These are phyloP conservation scores for Ophiocordyceps sinensis DNA, from an alignment of 2,329 filamentous ascomycete species.

Conservation along the genomic window DNA sequence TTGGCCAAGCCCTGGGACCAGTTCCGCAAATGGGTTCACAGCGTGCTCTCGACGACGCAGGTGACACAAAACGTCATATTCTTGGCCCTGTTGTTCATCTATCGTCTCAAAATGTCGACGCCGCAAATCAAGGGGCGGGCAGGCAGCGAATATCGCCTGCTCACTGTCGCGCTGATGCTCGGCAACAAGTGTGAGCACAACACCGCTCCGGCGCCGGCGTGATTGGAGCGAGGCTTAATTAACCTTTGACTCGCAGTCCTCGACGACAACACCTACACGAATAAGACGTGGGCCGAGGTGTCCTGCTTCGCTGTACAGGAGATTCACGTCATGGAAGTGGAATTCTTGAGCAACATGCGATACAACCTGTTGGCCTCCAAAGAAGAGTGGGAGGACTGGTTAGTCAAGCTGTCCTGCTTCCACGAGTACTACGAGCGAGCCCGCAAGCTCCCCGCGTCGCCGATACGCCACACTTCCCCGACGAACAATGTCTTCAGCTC, in stretches of 20 bases:
- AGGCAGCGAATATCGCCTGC: slow-evolving; percentile 82
- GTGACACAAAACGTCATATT: slow-evolving; percentile 93
- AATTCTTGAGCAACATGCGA: slow-evolving; percentile 96
- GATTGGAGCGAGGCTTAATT: slow-evolving; percentile 7
- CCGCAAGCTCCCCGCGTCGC: slow-evolving; percentile 27
- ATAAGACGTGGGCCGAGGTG: slow-evolving; percentile 98
- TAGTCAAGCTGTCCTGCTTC: slow-evolving; percentile 68
- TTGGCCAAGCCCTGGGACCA: slow-evolving; percentile 65
- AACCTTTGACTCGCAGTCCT: slow-evolving; percentile 42
- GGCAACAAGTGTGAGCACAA: slow-evolving; percentile 74
- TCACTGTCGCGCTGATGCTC: slow-evolving; percentile 93
- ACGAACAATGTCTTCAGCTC: slow-evolving; percentile 24
- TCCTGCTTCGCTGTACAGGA: slow-evolving; percentile 87
- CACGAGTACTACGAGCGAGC: slow-evolving; percentile 69
- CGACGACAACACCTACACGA: slow-evolving; percentile 98
- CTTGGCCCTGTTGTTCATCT: slow-evolving; percentile 81
- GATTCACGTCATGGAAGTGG: slow-evolving; percentile 99
- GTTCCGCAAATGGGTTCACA: slow-evolving; percentile 89
- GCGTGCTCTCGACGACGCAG: slow-evolving; percentile 82
- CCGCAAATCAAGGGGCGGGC: slow-evolving; percentile 78
- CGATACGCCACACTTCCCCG: slow-evolving; percentile 26
- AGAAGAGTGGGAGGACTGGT: slow-evolving; percentile 77
- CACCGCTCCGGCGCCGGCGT: too few species aligned
- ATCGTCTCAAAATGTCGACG: slow-evolving; percentile 81
- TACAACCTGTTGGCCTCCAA: slow-evolving; percentile 83